Evolutionary conservation across 352 stramenopile species (phyloP).

Genomic region (Globisporangium heterothallicum): DNA sequence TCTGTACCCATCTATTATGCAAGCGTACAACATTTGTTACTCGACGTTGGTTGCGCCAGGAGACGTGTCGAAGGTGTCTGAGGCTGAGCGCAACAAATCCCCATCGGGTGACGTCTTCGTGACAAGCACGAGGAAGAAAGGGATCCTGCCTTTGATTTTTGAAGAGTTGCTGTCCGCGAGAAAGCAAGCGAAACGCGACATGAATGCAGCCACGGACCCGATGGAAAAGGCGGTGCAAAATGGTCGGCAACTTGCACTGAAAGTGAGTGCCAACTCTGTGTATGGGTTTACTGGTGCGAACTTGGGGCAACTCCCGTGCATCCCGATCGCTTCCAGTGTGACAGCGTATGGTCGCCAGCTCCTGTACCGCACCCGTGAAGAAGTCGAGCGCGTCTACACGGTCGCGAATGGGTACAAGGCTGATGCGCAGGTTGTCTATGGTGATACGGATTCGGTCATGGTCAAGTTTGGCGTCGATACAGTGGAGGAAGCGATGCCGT

Average conservation of each 20-base stretch:
- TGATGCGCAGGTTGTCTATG: conserved; percentile 97
- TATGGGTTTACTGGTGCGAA: conserved; percentile 99
- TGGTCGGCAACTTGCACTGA: conserved; percentile 94
- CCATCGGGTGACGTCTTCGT: conserved; percentile 97
- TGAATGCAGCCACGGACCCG: conserved; percentile 97
- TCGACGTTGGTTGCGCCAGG: conserved; percentile 93
- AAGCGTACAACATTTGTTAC: conserved; percentile 99
- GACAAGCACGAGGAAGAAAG: conserved; percentile 92
- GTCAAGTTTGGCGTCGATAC: conserved; percentile 98
- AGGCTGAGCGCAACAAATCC: conserved; percentile 88
- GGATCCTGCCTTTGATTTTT: conserved; percentile 98
- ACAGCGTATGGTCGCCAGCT: conserved; percentile 98
- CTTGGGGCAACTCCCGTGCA: conserved; percentile 97
- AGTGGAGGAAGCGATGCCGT: conserved; percentile 95
- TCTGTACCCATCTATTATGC: conserved; percentile 99
- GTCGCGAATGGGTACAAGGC: conserved; percentile 90
- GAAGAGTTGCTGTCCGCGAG: conserved; percentile 96
- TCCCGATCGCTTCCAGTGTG: conserved; percentile 97
- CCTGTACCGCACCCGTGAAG: conserved; percentile 95
- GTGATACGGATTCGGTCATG: conserved; percentile 99
- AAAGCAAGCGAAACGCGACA: conserved; percentile 99
- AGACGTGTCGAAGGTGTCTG: conserved; percentile 58
- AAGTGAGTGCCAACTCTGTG: conserved; percentile 98
- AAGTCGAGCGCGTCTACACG: conserved; percentile 96
- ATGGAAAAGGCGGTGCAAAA: conserved; percentile 99